Base-by-base conservation (phyloP, 805 yeast genomes). In the Kodamaea kakaduensis region DNA sequence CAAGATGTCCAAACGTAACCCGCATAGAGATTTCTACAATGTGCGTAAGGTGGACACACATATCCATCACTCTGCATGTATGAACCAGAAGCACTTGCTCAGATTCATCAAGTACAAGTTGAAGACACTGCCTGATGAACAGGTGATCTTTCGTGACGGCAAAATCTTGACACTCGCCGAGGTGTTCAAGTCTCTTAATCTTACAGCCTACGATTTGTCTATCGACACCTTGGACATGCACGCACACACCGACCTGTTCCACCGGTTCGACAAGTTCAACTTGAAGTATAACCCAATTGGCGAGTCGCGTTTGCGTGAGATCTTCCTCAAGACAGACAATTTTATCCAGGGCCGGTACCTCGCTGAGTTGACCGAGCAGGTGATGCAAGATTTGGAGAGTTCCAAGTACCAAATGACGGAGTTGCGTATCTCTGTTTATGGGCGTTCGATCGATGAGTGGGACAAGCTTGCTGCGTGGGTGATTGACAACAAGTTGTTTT, bases 181-280 rank as follows among this genome's bases (percentile, higher is more conserved):
- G 56, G 99, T 93, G 31, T 93, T 93, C 63, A 75, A 88, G 53
- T 88, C 97, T 23, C 73, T 93, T 58, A 81, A 86, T 37, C 72
- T 93, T 41, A 82, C 96, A 0, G 97, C 97, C 1, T 93, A 94
- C 56, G 98, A 93, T 56, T 69, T 93, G 40, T 84, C 95, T 39
- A 93, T 93, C 51, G 99, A 93, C 53, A 94, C 98, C 2, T 72
- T 93, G 47, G 99, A 93, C 61, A 93, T 93, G 99, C 99, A 93
- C 61, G 99, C 99, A 4, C 98, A 93, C 59, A 84, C 89, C 45
- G 99, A 93, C 53, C 84, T 97, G 1, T 93, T 93, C 74, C 99
- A 93, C 61, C 75, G 99, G 51, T 93, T 93, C 55, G 99, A 93
- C 62, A 93, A 93, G 63, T 93, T 93, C 73, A 93, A 93, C 59